These are phyloP conservation scores for Platanus orientalis DNA, from an alignment of 164 flowering plant genomes.

Conservation along the genomic window DNA sequence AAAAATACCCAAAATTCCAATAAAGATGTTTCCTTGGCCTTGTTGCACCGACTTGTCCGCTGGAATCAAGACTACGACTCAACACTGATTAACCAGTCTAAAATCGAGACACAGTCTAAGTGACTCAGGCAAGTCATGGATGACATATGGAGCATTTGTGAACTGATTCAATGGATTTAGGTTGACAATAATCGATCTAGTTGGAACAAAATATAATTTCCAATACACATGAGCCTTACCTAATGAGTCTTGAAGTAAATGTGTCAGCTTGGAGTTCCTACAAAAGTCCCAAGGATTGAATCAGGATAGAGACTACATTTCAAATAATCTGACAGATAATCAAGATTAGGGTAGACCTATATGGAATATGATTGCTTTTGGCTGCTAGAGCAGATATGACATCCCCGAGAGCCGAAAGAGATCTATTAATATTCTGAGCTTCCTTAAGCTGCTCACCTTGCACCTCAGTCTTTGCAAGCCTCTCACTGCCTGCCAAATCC, in stretches of 20 bases:
- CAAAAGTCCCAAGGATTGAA: slow-evolving; percentile 1
- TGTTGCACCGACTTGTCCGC: too few relatives aligned
- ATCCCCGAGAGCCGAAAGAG: slow-evolving; percentile 93
- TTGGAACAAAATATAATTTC: not conserved
- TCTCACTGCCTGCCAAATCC: slow-evolving; percentile 91
- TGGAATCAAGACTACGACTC: too few relatives aligned
- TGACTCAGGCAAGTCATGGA: not conserved
- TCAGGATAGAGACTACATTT: slow-evolving; percentile 7
- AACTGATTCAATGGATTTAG: not conserved
- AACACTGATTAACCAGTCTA: not conserved
- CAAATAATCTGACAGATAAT: not conserved
- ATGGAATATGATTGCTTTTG: slow-evolving; percentile 84
- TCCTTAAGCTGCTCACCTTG: slow-evolving; percentile 91
- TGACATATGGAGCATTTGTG: too few relatives aligned
- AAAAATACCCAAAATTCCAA: too few relatives aligned
- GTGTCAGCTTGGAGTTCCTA: slow-evolving; percentile 94
- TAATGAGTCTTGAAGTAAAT: slow-evolving; percentile 84
- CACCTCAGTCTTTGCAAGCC: slow-evolving; percentile 80
- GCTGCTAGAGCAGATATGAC: slow-evolving; percentile 80
- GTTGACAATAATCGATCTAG: not conserved
- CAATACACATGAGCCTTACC: slow-evolving; percentile 33
- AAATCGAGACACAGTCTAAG: not conserved
- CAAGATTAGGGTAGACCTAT: slow-evolving; percentile 37
- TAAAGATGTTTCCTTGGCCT: too few relatives aligned
- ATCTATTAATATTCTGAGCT: slow-evolving; percentile 83